A percentile compares a stretch with the other conserved stretches of the same genome.
Evolutionary conservation across 1,284 basidiomycete species (phyloP).

Genomic region (Pascua sp.): DNA sequence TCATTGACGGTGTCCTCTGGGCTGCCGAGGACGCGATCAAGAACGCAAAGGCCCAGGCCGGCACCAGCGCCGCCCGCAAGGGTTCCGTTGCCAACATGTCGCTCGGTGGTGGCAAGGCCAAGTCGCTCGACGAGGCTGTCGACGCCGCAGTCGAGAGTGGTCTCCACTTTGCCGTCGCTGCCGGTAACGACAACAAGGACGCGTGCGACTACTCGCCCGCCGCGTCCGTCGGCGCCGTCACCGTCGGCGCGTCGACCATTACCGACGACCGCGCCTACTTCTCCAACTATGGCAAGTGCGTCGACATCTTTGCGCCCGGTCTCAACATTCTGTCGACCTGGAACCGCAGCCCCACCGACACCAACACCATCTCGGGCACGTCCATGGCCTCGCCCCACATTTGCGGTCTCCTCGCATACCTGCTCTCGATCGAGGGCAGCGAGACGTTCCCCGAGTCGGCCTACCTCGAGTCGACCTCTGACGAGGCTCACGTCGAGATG

Average conservation of each 20-base stretch:
- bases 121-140: slow-evolving; percentile 77
- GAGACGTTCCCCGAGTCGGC: slow-evolving; percentile 53
- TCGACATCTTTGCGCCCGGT: slow-evolving; percentile 79
- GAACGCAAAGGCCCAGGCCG: slow-evolving; percentile 58
- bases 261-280: slow-evolving; percentile 84
- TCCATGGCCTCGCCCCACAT: slow-evolving; percentile 61
- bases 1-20: slow-evolving; percentile 80
- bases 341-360: slow-evolving; percentile 58
- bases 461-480: slow-evolving; percentile 45
- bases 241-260: slow-evolving; percentile 79
- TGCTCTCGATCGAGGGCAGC: slow-evolving; percentile 73
- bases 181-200: slow-evolving; percentile 66
- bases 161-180: slow-evolving; percentile 92
- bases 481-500: slow-evolving; percentile 35
- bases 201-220: slow-evolving; percentile 78
- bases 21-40: slow-evolving; percentile 65
- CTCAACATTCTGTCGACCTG: slow-evolving; percentile 77
- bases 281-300: slow-evolving; percentile 72
- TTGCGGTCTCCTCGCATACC: slow-evolving; percentile 72
- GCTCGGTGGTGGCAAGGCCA: slow-evolving; percentile 92
- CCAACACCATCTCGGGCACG: slow-evolving; percentile 63
- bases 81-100: slow-evolving; percentile 98
- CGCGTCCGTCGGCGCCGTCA: slow-evolving; percentile 68
- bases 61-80: slow-evolving; percentile 71
- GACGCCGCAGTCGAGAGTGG: slow-evolving; percentile 78